Base-by-base conservation (phyloP, 306 rosid genomes). In the Corylus americana region DNA sequence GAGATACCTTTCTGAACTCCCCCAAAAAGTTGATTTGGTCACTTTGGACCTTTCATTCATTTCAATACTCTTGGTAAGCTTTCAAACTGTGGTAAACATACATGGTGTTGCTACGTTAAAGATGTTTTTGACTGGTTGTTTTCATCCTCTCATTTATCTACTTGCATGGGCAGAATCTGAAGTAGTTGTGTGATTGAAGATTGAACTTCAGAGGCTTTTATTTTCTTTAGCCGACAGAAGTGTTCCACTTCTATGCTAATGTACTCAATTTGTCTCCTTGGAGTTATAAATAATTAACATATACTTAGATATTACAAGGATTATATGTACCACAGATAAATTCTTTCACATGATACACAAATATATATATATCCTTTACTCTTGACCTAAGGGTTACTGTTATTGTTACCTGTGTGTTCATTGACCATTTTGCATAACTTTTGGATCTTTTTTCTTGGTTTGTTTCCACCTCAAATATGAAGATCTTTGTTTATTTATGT, bases 21-120 rank as follows among this genome's bases (percentile, higher is more conserved):
- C 98, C 0, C 96, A 91, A 81, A 90, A 80, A 68, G 98, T 95
- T 79, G 97, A 95, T 86, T 84, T 95, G 81, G 97, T 91, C 84
- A 92, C 98, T 82, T 76, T 95, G 78, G 98, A 92, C 85, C 98
- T 95, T 45, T 92, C 98, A 29, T 95, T 95, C 90, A 95, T 95
- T 81, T 95, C 98, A 69, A 90, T 95, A 86, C 94, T 92, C 75
- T 59, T 85, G 98, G 97, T 95, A 92, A 80, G 93, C 39, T 69
- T 80, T 86, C 63, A 74, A 77, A 59, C 27, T 35, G 9, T 79
- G 25, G 59, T 82, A 47, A 69, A 59, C 2, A 20, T 13, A 58
- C 8, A 8, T 54, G 35, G 10, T 18, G 11, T 48, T 72, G 29
- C 61, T 63, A 18, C 39, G 47, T 68, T 4, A 49, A 66, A 67